Evolutionary conservation across 352 stramenopile genomes (phyloP).

Genomic region (Pythium periplocum): DNA sequence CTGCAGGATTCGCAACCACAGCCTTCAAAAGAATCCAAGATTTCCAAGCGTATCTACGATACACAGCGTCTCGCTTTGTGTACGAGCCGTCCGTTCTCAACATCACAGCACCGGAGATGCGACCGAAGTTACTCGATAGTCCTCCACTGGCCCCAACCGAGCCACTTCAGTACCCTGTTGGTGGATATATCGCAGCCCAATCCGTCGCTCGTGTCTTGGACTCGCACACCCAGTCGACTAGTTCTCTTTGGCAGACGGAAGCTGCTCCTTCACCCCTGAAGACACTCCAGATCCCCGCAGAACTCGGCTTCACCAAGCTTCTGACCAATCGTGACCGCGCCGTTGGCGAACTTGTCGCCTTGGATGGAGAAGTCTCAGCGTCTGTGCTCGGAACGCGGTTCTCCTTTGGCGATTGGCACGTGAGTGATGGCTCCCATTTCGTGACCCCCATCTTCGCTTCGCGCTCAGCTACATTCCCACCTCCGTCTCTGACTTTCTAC

Average conservation of each 20-base stretch:
- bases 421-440: constrained; percentile 60
- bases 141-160: too few relatives aligned
- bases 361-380: constrained; percentile 28
- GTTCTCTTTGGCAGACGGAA: constrained; percentile 15
- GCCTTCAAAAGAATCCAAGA: constrained; percentile 24
- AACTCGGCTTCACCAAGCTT: constrained; percentile 1
- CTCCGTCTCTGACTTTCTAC: constrained; percentile 43
- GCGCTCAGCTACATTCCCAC: constrained; percentile 26
- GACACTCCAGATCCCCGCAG: too few relatives aligned
- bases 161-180: constrained; percentile 3
- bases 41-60: constrained; percentile 44
- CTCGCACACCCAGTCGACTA: too few relatives aligned
- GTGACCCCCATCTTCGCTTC: constrained; percentile 30
- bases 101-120: too few relatives aligned
- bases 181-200: constrained; percentile 14
- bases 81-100: constrained; percentile 32
- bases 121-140: too few relatives aligned
- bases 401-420: constrained; percentile 16
- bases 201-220: not conserved
- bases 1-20: constrained; percentile 21
- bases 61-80: constrained; percentile 46
- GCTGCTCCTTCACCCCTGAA: not conserved
- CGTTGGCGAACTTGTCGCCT: constrained; percentile 32
- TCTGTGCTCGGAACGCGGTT: constrained; percentile 25
- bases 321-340: constrained; percentile 28